Conservation (phyloP, 2,329 filamentous ascomycete species). For the Fusarium musae region DNA sequence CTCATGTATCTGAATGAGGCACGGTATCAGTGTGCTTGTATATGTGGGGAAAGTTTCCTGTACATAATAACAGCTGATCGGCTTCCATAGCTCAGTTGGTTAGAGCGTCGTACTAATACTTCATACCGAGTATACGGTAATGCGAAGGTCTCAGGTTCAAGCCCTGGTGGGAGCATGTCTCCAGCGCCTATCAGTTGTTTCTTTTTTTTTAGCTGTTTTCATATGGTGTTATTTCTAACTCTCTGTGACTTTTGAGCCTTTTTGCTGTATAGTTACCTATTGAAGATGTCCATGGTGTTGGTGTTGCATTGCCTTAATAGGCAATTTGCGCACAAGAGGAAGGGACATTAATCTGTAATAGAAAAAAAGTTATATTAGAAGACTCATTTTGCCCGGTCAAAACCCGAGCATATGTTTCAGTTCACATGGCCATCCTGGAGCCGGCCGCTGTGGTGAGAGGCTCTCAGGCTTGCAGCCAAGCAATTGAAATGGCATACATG, state of each 20-base stretch:
- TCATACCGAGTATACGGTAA: constrained; percentile 37
- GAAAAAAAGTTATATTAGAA: background rate
- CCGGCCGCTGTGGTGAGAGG: background rate
- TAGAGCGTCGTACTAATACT: constrained; percentile 47
- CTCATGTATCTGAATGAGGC: too few relatives aligned
- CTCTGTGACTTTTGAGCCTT: background rate
- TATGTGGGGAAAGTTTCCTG: too few relatives aligned
- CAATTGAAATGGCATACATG: background rate
- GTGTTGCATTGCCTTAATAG: background rate
- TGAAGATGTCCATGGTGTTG: background rate
- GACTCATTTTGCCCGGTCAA: background rate
- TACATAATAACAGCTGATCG: constrained; percentile 18
- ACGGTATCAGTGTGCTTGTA: too few relatives aligned
- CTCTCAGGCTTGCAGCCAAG: background rate
- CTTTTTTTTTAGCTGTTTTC: constrained; percentile 15
- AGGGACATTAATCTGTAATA: background rate
- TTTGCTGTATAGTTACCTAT: background rate
- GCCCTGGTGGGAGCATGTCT: constrained; percentile 44
- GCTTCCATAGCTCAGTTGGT: constrained; percentile 47
- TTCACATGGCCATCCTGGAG: constrained; percentile 12
- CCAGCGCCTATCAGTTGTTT: constrained; percentile 26
- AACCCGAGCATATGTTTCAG: constrained; percentile 4
- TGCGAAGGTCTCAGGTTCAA: constrained; percentile 46
- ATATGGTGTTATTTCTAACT: too few relatives aligned
- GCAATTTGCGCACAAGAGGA: background rate